Evolutionary conservation across 2,329 filamentous ascomycete species (phyloP), one percentile per base, ranked within the genome.

Genomic region (Pyricularia pennisetigena): DNA sequence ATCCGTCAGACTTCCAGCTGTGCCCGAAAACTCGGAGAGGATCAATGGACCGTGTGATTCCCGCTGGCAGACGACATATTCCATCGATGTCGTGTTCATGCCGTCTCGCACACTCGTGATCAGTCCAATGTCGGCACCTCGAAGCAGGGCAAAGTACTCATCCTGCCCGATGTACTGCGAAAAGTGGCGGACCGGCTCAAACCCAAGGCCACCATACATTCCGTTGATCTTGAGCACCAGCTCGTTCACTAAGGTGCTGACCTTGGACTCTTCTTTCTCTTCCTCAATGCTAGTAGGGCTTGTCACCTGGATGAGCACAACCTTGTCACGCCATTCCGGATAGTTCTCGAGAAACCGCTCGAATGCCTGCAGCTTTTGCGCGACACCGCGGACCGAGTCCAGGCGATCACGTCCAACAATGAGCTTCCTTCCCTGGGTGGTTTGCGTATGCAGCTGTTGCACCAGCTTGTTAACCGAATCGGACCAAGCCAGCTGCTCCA

Each of bases 11-110:
- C 90, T 95, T 68, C 92, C 92, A 35, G 94, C 93, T 0, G 94
- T 97, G 69, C 94, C 94, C 71, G 94, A 97, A 78, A 98, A 98
- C 78, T 98, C 94, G 16, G 95, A 98, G 28, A 98, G 86, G 72
- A 98, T 97, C 64, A 98, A 82, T 1, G 94, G 94, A 0, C 94
- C 92, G 72, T 94, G 88, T 68, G 89, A 89, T 71, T 95, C 90
- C 74, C 92, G 91, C 79, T 98, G 94, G 77, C 93, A 97, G 69
- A 97, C 86, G 69, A 98, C 89, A 76, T 97, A 98, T 79, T 98
- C 95, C 73, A 98, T 82, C 76, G 93, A 96, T 24, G 94, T 97
- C 0, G 94, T 97, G 81, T 97, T 98, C 94, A 98, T 97, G 69
- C 94, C 94, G 77, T 98, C 95, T 70, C 94, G 88, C 26, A 98